Evolutionary conservation across 805 yeast species (phyloP), one percentile per base, ranked within the genome.

Genomic region (Zygosaccharomyces siamensis): DNA sequence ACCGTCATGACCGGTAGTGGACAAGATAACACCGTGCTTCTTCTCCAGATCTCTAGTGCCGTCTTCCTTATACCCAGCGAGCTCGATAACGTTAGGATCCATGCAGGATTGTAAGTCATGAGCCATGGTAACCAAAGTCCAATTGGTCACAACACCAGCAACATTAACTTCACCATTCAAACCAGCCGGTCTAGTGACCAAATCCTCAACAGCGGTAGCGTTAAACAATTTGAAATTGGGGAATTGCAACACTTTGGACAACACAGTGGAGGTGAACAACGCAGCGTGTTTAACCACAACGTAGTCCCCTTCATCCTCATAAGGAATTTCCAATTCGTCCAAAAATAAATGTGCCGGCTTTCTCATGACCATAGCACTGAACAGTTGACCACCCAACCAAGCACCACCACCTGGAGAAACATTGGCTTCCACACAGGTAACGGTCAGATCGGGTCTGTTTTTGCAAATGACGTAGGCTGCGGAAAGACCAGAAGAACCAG

Each of bases 341-440:
- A 84, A 72, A 69, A 84, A 84, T 52, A 73, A 60, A 52, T 84
- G 81, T n/a, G 89, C 86, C 16, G 89, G 90, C 68, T 84, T 84
- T 69, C 90, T 78, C 76, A 83, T 72, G 46, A 84, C 80, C 89
- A 84, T 84, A 33, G 89, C 89, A 26, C 85, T 79, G 66, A 84
- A 83, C 53, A 84, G 71, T 64, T 82, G 88, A 10, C 89, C 92
- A 48, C 88, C 88, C 41, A 84, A 72, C 83, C 86, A 83, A 50
- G 85, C 80, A 26, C 92, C 92, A 53, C 90, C 92, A 49, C 90
- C 90, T 47, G 86, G 84, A 30, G 86, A 75, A n/a, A 84, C 87
- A 53, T 77, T 76, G 31, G 87, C 83, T 69, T 84, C 92, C 49
- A 84, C 75, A 54, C 83, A 80, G 52, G 88, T 87, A 54, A 84